These are phyloP conservation scores for Imleria badia DNA, from an alignment of 768 basidiomycete genomes.

Conservation along the genomic window DNA sequence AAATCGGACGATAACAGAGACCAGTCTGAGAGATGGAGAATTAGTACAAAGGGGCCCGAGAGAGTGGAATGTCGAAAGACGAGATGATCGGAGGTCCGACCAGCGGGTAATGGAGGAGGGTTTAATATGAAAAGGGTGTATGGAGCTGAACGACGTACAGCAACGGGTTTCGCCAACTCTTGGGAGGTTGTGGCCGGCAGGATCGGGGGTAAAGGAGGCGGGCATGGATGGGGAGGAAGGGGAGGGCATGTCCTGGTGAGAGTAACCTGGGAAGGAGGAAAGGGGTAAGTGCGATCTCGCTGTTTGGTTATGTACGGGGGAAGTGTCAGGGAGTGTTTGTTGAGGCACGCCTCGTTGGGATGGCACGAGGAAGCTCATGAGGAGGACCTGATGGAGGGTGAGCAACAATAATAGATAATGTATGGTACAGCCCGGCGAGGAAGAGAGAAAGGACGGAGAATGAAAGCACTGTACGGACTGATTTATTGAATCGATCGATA, in stretches of 20 bases:
- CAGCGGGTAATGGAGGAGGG: conserved; percentile 1
- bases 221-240: conserved; percentile 29
- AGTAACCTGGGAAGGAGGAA: conserved; percentile 38
- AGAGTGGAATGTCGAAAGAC: conserved; percentile 9
- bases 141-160: conserved; percentile 49
- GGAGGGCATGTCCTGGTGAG: conserved; percentile 32
- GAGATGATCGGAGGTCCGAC: conserved; percentile 27
- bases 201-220: conserved; percentile 36
- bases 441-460: conserved; percentile 16
- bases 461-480: conserved; percentile 15
- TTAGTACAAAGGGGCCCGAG: conserved; percentile 21
- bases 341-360: conserved; percentile 34
- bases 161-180: conserved; percentile 73
- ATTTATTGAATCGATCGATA: conserved; percentile 17
- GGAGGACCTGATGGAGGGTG: conserved; percentile 21
- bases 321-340: conserved; percentile 25
- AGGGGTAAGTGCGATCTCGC: conserved; percentile 37
- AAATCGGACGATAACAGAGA: conserved; percentile 73
- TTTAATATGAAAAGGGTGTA: conserved; percentile 7
- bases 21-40: conserved; percentile 58
- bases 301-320: conserved; percentile 33
- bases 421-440: conserved; percentile 15
- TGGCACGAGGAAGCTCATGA: conserved; percentile 37
- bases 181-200: conserved; percentile 40
- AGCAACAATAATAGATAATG: conserved; percentile 21